phyloP scores from a whole-genome alignment of 164 flowering plant genomes.

The Stephania japonica region DNA sequence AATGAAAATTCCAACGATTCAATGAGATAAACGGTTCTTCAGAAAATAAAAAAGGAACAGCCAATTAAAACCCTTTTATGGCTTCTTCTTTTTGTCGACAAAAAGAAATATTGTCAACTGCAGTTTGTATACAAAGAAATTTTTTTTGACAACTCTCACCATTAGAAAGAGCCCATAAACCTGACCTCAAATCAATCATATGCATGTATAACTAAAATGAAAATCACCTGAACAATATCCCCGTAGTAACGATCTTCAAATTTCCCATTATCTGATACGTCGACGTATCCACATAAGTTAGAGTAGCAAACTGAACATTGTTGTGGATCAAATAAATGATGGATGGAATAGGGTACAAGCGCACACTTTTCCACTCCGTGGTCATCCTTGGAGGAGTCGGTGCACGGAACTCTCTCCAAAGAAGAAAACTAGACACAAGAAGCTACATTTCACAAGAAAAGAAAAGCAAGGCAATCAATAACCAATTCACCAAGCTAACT shows the following conservation, averaged over 20 bases:
- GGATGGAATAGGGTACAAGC: slow-evolving; percentile 82
- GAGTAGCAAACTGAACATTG: slow-evolving; percentile 94
- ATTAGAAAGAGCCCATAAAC: no score
- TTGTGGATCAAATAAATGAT: slow-evolving; percentile 87
- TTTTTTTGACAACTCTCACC: no score
- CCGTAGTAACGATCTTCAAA: slow-evolving; percentile 91
- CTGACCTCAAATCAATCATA: neutral
- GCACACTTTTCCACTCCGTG: slow-evolving; percentile 78
- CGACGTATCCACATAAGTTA: slow-evolving; percentile 90
- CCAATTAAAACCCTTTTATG: no score
- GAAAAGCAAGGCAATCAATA: slow-evolving; percentile 3
- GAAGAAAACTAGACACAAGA: slow-evolving; percentile 64
- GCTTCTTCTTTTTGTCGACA: no score
- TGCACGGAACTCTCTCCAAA: slow-evolving; percentile 61
- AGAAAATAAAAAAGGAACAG: neutral
- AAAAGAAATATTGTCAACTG: no score
- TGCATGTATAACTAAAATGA: neutral
- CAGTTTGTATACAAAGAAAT: no score
- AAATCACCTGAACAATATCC: slow-evolving; percentile 80
- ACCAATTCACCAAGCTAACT: no score
- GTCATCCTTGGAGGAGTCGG: slow-evolving; percentile 75
- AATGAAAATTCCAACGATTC: neutral
- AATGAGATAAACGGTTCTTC: neutral
- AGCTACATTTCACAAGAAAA: slow-evolving; percentile 41
- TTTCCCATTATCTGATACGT: slow-evolving; percentile 98